These are phyloP conservation scores for Monosporascus sp. DNA, from an alignment of 2,329 filamentous ascomycete genomes.

Conservation along the genomic window DNA sequence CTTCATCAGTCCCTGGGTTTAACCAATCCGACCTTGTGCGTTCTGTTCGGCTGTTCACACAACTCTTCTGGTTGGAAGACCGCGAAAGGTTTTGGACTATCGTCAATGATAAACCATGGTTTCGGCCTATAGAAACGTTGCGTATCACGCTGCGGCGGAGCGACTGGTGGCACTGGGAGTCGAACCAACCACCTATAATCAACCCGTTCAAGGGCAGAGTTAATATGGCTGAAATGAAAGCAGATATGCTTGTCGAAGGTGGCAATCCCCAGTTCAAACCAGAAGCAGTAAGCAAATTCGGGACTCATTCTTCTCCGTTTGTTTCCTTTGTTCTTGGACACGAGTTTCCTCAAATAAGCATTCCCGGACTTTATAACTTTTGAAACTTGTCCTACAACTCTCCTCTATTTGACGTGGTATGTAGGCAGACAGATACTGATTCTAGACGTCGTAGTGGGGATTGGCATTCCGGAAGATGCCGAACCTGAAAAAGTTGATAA, in stretches of 20 bases:
- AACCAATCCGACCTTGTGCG: constrained; percentile 10
- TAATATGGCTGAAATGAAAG: constrained; percentile 4
- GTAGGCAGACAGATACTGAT: too few relatives aligned
- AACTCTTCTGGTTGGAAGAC: constrained; percentile 22
- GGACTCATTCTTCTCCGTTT: too few relatives aligned
- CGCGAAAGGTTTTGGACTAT: constrained; percentile 3
- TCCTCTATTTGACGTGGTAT: too few relatives aligned
- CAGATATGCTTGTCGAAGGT: constrained; percentile 9
- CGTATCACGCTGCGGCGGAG: constrained; percentile 28
- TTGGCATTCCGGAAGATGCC: constrained; percentile 12
- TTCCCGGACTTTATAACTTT: too few relatives aligned
- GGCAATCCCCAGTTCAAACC: constrained; percentile 6
- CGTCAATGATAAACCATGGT: constrained; percentile 7
- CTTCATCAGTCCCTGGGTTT: constrained; percentile 1
- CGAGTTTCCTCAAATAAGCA: too few relatives aligned
- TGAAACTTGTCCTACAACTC: too few relatives aligned
- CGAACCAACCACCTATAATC: constrained; percentile 19
- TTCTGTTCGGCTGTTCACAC: constrained; percentile 11
- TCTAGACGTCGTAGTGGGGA: constrained; percentile 9
- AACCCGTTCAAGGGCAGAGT: constrained; percentile 13
- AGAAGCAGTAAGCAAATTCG: neutral
- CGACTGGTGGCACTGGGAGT: constrained; percentile 32
- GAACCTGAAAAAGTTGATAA: constrained; percentile 13
- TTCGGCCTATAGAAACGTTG: constrained; percentile 18
- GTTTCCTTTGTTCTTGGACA: too few relatives aligned